Evolutionary conservation across 2,329 filamentous ascomycete species (phyloP).

Genomic region (Tolypocladium nubicola): DNA sequence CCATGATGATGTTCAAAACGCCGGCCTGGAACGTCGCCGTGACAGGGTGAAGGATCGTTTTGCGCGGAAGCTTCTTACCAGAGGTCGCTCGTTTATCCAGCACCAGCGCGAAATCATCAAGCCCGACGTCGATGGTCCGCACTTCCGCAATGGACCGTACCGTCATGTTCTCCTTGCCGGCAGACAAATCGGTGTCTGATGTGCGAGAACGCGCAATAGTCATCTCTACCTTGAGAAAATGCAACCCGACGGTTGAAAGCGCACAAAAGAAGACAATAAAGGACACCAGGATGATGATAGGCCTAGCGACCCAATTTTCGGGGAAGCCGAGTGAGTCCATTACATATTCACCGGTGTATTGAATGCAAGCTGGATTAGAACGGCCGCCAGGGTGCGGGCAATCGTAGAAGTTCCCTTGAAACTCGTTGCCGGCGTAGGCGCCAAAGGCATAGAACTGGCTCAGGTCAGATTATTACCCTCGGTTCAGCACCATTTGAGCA

Average conservation of each 20-base stretch:
- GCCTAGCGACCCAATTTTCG: slow-evolving; percentile 53
- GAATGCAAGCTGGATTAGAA: slow-evolving; percentile 52
- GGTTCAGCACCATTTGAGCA: neutral
- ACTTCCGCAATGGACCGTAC: slow-evolving; percentile 39
- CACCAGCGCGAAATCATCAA: slow-evolving; percentile 53
- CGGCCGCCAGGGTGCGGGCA: slow-evolving; percentile 55
- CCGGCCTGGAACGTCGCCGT: slow-evolving; percentile 58
- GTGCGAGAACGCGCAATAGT: slow-evolving; percentile 53
- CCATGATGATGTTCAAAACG: slow-evolving; percentile 67
- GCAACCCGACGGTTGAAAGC: slow-evolving; percentile 49
- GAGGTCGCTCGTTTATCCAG: slow-evolving; percentile 49
- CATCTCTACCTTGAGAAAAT: slow-evolving; percentile 57
- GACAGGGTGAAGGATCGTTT: slow-evolving; percentile 56
- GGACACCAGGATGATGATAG: slow-evolving; percentile 50
- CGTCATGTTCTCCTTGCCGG: slow-evolving; percentile 60
- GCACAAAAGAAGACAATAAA: slow-evolving; percentile 55
- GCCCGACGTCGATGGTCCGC: slow-evolving; percentile 51
- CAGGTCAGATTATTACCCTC: neutral
- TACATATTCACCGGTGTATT: slow-evolving; percentile 60
- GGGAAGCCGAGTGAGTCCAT: slow-evolving; percentile 61
- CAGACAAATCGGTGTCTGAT: slow-evolving; percentile 50
- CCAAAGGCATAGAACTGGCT: slow-evolving; percentile 58
- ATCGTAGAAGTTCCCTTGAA: slow-evolving; percentile 60
- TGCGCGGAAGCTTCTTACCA: slow-evolving; percentile 40
- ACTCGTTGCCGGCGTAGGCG: slow-evolving; percentile 63